These are phyloP conservation scores for Talaromyces albobiverticillius DNA, from an alignment of 2,329 filamentous ascomycete species.

Conservation along the genomic window DNA sequence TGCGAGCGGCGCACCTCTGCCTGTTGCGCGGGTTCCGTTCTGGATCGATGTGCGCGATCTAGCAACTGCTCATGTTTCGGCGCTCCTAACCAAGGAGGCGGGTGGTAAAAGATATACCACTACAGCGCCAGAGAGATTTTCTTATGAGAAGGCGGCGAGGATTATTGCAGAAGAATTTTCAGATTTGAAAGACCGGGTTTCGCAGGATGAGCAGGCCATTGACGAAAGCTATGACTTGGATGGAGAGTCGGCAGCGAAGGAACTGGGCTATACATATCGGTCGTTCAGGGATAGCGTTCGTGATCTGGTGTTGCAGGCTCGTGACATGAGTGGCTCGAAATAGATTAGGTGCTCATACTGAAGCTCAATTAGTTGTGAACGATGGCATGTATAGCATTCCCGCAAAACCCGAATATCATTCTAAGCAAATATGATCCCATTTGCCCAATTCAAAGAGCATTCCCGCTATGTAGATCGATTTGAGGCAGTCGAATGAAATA, in stretches of 20 bases:
- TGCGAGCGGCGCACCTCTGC: constrained; percentile 35
- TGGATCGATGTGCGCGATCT: constrained; percentile 52
- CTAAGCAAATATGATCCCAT: not conserved
- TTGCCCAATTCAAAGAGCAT: too few species aligned
- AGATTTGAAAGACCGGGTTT: constrained; percentile 24
- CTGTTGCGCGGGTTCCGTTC: constrained; percentile 24
- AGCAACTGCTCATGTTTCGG: constrained; percentile 45
- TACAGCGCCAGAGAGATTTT: constrained; percentile 45
- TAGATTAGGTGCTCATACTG: not conserved
- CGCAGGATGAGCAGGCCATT: constrained; percentile 25
- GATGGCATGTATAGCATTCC: too few species aligned
- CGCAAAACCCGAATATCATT: too few species aligned
- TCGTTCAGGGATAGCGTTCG: constrained; percentile 19
- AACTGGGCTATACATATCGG: constrained; percentile 26
- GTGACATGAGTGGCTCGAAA: not conserved
- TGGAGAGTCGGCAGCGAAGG: constrained; percentile 3
- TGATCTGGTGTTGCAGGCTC: constrained; percentile 21
- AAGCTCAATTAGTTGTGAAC: too few species aligned
- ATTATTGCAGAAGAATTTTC: constrained; percentile 44
- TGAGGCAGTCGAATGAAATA: too few species aligned
- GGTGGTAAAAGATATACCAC: constrained; percentile 36
- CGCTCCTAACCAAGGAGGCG: constrained; percentile 35
- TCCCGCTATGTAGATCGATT: too few species aligned
- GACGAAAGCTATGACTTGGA: constrained; percentile 13
- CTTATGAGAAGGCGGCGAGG: constrained; percentile 44